Conservation (phyloP, 1,284 basidiomycete genomes). For the Phylloboletellus chloephorus region DNA sequence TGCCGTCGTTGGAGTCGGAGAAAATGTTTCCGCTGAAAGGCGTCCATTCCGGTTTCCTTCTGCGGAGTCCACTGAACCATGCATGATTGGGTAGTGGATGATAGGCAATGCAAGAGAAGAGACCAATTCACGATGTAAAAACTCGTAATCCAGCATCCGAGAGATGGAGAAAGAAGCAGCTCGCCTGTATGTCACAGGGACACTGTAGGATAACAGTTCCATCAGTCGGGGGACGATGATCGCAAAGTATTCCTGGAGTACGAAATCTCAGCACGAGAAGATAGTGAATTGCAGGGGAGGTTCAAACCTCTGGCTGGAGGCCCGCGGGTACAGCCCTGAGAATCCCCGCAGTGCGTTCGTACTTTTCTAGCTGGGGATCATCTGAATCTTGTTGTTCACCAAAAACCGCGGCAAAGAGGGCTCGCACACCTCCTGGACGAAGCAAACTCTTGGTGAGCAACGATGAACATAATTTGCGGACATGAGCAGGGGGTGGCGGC, state of each 20-base stretch:
- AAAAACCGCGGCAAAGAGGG: constrained; percentile 62
- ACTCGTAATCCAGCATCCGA: constrained; percentile 46
- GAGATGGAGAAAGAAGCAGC: constrained; percentile 67
- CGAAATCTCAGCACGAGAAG: constrained; percentile 1
- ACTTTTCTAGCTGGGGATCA: constrained; percentile 53
- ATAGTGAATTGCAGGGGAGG: background rate
- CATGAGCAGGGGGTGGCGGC: constrained; percentile 42
- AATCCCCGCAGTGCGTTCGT: constrained; percentile 59
- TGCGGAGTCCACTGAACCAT: constrained; percentile 8
- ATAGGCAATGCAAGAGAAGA: constrained; percentile 38
- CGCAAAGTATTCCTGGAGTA: constrained; percentile 54
- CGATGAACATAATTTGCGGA: constrained; percentile 51
- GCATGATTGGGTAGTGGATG: constrained; percentile 43
- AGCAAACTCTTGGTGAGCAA: constrained; percentile 64
- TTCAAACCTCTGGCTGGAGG: constrained; percentile 48
- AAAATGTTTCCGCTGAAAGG: constrained; percentile 1
- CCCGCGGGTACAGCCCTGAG: constrained; percentile 52
- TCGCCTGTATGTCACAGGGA: constrained; percentile 46
- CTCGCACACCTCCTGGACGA: constrained; percentile 60
- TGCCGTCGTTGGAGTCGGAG: constrained; percentile 32
- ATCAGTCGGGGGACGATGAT: constrained; percentile 52
- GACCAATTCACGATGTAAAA: constrained; percentile 30
- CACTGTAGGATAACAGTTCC: constrained; percentile 39
- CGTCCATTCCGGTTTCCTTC: constrained; percentile 5
- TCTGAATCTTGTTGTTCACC: constrained; percentile 50